phyloP scores from a whole-genome alignment of 1,284 basidiomycete genomes.

The Tilletia setariae region DNA sequence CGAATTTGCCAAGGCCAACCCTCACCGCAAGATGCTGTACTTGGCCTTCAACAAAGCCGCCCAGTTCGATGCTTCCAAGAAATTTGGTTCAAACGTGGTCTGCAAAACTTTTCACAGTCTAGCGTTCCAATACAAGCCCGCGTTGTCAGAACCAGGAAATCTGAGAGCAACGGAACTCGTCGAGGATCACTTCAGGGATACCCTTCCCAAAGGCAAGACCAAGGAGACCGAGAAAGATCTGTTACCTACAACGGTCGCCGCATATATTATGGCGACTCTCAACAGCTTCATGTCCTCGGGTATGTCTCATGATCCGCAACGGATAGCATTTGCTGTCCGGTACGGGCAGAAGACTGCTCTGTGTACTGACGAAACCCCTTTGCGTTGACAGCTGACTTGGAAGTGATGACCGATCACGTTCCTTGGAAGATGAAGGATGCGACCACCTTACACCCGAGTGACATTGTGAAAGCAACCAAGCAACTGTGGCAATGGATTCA shows the following conservation, averaged over 20 bases:
- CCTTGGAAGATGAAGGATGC: constrained; percentile 32
- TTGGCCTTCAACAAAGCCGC: constrained; percentile 47
- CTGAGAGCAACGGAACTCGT: constrained; percentile 40
- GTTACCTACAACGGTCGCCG: constrained; percentile 39
- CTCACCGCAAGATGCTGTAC: constrained; percentile 40
- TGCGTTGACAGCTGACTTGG: background rate
- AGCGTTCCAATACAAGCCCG: constrained; percentile 33
- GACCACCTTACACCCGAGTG: constrained; percentile 35
- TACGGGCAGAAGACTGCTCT: too few species aligned
- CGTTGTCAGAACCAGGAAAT: constrained; percentile 34
- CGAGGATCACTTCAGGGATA: constrained; percentile 25
- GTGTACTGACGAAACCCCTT: background rate
- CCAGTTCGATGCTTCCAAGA: constrained; percentile 32
- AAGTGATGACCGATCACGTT: constrained; percentile 29
- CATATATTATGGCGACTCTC: constrained; percentile 40
- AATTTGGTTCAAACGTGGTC: constrained; percentile 41
- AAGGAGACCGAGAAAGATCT: constrained; percentile 25
- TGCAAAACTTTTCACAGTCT: constrained; percentile 49
- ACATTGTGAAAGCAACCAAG: constrained; percentile 30
- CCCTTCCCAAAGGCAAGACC: constrained; percentile 34
- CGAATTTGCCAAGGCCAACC: constrained; percentile 38
- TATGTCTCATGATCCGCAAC: background rate
- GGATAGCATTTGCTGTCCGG: constrained; percentile 17
- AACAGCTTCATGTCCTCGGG: constrained; percentile 43
- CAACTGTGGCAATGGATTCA: constrained; percentile 40